These are phyloP conservation scores for Penicillium brevicompactum DNA, from an alignment of 2,329 filamentous ascomycete genomes.

Conservation along the genomic window DNA sequence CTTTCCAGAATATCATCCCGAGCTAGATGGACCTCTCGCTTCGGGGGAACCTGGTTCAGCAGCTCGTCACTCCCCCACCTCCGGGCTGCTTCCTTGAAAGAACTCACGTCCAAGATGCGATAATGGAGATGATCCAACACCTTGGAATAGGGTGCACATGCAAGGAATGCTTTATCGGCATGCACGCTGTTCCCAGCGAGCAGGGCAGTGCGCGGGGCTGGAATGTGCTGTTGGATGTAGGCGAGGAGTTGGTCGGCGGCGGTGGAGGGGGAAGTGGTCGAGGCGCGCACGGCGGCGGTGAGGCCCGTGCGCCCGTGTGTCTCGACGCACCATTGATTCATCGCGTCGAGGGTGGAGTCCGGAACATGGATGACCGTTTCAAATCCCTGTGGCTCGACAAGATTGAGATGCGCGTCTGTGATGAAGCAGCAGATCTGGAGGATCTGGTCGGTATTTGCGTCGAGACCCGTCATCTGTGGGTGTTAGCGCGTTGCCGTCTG, in stretches of 20 bases:
- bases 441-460: constrained; percentile 77
- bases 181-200: constrained; percentile 94
- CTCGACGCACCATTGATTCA: constrained; percentile 86
- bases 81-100: constrained; percentile 84
- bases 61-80: constrained; percentile 73
- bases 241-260: constrained; percentile 73
- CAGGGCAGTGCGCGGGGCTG: constrained; percentile 66
- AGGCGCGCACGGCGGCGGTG: constrained; percentile 72
- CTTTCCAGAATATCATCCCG: constrained; percentile 91
- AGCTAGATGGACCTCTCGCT: constrained; percentile 78
- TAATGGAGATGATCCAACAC: constrained; percentile 82
- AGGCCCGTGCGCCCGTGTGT: constrained; percentile 83
- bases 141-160: constrained; percentile 69
- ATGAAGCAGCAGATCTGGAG: constrained; percentile 92
- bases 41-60: constrained; percentile 65
- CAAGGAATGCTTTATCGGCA: constrained; percentile 80
- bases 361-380: constrained; percentile 77
- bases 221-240: constrained; percentile 75
- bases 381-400: constrained; percentile 77
- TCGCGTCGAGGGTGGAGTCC: constrained; percentile 68
- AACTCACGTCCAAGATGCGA: constrained; percentile 87
- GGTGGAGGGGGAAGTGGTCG: constrained; percentile 68
- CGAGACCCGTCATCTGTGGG: constrained; percentile 83
- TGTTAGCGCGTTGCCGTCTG: constrained; percentile 1
- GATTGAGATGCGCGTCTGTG: constrained; percentile 75